Evolutionary conservation across 768 basidiomycete species (phyloP), one percentile per base, ranked within the genome.

Genomic region (Suillus plorans): DNA sequence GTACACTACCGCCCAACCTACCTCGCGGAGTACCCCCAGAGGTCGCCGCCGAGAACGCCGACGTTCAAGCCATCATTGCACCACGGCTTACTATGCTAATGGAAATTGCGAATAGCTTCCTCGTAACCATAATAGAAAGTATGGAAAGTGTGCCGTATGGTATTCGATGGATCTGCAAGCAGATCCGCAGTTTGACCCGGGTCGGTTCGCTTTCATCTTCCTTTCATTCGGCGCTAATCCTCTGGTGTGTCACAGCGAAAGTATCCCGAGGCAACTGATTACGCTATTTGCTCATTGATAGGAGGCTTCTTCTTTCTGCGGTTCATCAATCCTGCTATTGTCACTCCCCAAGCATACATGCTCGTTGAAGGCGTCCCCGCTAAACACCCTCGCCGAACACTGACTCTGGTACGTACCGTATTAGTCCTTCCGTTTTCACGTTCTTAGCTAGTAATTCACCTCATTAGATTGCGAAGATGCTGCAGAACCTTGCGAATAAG

Each of bases 221-320:
- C 65, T 63, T 63, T 64, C 62, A 25, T 10, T 61, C 62, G 61
- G 70, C 56, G 13, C 50, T 62, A 28, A n/a, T 55, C 64, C 61
- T 22, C 52, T 41, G 5, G 56, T 44, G 53, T 31, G 44, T 49
- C 69, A 7, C 74, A 99, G 97, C 86, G 97, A 62, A 99, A 99
- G 83, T 99, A 99, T 77, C 97, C 97, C 1, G 97, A 99, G 63
- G 97, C 97, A 37, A 97, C 94, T 36, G 97, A 99, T 80, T 96
- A 95, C 70, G 95, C 97, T 57, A 97, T 99, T 63, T 99, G 97
- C 75, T 98, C 96, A 8, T 86, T 99, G 61, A 99, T 99, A 67
- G 97, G 97, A 58, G 97, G 97, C 12, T 99, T 99, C 82, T 99
- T 99, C 86, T 99, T 99, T 86, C 88, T 99, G 66, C 92, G 97